Evolutionary conservation across 2,329 filamentous ascomycete genomes (phyloP), one percentile per base, ranked within the genome.

Genomic region (Celoporthe dispersa): DNA sequence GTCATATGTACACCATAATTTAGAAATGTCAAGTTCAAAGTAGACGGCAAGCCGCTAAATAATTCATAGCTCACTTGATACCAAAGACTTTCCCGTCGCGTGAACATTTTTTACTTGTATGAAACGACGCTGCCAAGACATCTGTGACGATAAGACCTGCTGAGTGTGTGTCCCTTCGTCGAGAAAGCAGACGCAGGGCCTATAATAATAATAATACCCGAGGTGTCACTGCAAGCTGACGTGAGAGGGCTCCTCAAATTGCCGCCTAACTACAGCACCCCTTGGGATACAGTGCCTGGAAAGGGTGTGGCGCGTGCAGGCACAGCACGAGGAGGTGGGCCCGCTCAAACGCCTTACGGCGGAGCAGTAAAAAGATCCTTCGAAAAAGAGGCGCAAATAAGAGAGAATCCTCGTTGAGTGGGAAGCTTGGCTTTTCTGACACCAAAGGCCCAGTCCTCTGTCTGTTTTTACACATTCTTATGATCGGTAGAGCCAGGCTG

Each of bases 271-370:
- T n/a, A n/a, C n/a, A n/a, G n/a, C 48, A 53, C 25, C 25, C 25
- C 53, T 14, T 31, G 28, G 3, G 14, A 19, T 3, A 33, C 22
- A n/a, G 7, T 16, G 39, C n/a, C n/a, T 39, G 44, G 22, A 48
- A 9, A 48, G 44, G 8, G 53, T 57, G 53, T 57, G 53, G 53
- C 53, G 53, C 53, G 19, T 57, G 53, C 53, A 57, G 53, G 53
- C 53, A 57, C 44, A 48, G 44, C 44, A 48, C 2, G 5, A 41
- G 12, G 39, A n/a, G 44, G 44, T n/a, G 19, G 44, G 25, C 25
- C 12, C 28, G 33, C 4, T 11, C 51, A 28, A 5, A 55, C 31
- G 51, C 25, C 51, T 55, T 31, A 7, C n/a, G 9, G n/a, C n/a
- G n/a, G n/a, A n/a, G n/a, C 22, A 28, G n/a, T 12, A 25, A 25